Conservation (phyloP, 2,329 filamentous ascomycete genomes). For the Endocalyx cinctus region DNA sequence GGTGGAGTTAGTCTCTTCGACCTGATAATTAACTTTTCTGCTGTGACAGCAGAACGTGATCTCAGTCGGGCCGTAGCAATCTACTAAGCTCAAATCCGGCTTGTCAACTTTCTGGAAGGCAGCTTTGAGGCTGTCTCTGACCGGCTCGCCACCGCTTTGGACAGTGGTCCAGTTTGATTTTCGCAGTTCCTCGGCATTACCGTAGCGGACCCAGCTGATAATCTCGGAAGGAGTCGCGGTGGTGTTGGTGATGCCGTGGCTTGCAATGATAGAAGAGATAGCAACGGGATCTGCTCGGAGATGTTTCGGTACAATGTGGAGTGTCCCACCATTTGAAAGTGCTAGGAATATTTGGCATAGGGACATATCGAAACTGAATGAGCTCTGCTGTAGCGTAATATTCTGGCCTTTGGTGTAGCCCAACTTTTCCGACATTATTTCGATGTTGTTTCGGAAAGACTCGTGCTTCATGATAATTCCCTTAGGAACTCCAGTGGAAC, state of each 20-base stretch:
- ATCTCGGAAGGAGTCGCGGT: neutral
- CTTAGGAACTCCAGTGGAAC: neutral
- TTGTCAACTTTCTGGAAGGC: neutral
- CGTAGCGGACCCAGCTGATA: neutral
- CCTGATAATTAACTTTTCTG: no score
- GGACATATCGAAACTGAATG: neutral
- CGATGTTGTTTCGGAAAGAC: neutral
- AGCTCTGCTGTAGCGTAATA: neutral
- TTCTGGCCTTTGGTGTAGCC: neutral
- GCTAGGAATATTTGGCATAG: neutral
- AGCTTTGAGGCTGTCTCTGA: neutral
- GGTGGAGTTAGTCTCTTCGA: neutral
- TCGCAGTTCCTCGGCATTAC: neutral
- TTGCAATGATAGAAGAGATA: neutral
- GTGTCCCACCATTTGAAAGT: neutral
- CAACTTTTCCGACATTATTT: neutral
- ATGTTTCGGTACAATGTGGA: neutral
- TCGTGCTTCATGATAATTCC: neutral
- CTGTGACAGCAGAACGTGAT: no score
- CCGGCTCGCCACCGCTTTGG: conserved; percentile 10
- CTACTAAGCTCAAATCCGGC: neutral
- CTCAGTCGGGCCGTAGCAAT: conserved; percentile 1
- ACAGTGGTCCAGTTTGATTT: neutral
- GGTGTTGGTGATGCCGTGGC: neutral
- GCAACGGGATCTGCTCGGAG: neutral